Evolutionary conservation across 192 early-diverging fungal species (phyloP).

Genomic region (Bifiguratus adelaidae): DNA sequence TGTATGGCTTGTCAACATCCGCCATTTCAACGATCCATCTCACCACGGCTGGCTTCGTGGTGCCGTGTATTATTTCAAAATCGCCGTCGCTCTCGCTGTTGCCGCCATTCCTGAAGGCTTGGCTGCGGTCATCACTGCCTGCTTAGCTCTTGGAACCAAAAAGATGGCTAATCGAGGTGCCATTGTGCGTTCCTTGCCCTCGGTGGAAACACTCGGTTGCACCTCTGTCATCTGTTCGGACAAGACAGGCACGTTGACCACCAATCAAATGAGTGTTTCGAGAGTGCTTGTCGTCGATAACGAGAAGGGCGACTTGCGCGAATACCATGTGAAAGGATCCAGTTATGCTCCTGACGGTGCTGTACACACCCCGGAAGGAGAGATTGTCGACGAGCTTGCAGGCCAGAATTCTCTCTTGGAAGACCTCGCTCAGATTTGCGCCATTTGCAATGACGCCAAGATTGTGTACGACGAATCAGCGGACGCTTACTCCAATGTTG

Average conservation of each 20-base stretch:
- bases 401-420: conserved; percentile 42
- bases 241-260: conserved; percentile 98
- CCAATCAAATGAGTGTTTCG: conserved; percentile 94
- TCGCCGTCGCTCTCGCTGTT: conserved; percentile 95
- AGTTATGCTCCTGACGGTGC: conserved; percentile 80
- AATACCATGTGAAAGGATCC: conserved; percentile 73
- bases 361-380: conserved; percentile 35
- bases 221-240: conserved; percentile 98
- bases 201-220: conserved; percentile 95
- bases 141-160: conserved; percentile 92
- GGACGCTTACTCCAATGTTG: conserved; percentile 63
- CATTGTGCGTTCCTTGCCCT: conserved; percentile 86
- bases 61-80: conserved; percentile 98
- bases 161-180: conserved; percentile 96
- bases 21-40: conserved; percentile 86
- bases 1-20: conserved; percentile 97
- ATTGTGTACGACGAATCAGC: conserved; percentile 62
- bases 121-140: conserved; percentile 97
- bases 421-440: conserved; percentile 73
- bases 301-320: conserved; percentile 30
- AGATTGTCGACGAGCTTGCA: conserved; percentile 37
- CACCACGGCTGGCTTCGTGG: conserved; percentile 91
- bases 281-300: conserved; percentile 46
- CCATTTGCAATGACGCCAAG: conserved; percentile 85
- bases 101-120: conserved; percentile 99